Conservation (phyloP, 208 protist species). For the Trypanosoma conorhini region DNA sequence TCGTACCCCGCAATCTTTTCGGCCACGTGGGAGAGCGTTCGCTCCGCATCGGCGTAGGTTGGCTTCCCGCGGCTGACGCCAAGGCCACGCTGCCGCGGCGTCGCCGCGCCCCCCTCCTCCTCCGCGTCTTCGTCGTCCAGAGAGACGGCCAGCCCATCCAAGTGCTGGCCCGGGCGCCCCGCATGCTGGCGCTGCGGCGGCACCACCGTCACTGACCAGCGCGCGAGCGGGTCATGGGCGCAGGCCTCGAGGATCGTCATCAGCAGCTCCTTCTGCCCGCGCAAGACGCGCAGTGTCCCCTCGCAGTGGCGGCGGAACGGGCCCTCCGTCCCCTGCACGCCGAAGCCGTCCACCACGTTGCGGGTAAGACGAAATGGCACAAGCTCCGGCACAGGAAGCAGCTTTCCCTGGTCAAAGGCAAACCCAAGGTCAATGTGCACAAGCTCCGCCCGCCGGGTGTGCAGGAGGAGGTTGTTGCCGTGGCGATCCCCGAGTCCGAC, state of each 20-base stretch:
- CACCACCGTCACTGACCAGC: constrained; percentile 75
- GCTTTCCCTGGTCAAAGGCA: constrained; percentile 91
- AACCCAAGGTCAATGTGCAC: constrained; percentile 97
- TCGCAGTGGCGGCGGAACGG: constrained; percentile 90
- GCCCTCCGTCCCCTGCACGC: constrained; percentile 91
- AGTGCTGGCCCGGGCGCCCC: neutral
- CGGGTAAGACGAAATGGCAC: constrained; percentile 97
- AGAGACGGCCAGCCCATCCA: neutral
- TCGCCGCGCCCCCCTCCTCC: neutral
- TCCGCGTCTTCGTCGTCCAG: constrained; percentile 12
- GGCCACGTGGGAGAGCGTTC: constrained; percentile 70
- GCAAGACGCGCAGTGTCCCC: constrained; percentile 82
- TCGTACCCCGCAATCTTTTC: constrained; percentile 90
- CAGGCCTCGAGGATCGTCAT: constrained; percentile 93
- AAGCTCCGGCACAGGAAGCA: constrained; percentile 92
- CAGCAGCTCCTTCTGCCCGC: constrained; percentile 66
- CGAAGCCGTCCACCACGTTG: constrained; percentile 97
- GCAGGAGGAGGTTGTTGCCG: constrained; percentile 95
- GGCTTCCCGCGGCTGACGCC: constrained; percentile 26
- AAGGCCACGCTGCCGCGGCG: constrained; percentile 26
- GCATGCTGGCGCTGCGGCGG: constrained; percentile 1
- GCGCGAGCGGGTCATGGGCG: constrained; percentile 96
- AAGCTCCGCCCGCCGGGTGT: constrained; percentile 86
- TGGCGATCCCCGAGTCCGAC: constrained; percentile 98
- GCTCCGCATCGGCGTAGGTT: constrained; percentile 65